A percentile compares a stretch with the other conserved stretches of the same genome.
Evolutionary conservation across 495 filamentous ascomycete genomes (phyloP).

Genomic region (Aspergillus sclerotiicarbonarius): DNA sequence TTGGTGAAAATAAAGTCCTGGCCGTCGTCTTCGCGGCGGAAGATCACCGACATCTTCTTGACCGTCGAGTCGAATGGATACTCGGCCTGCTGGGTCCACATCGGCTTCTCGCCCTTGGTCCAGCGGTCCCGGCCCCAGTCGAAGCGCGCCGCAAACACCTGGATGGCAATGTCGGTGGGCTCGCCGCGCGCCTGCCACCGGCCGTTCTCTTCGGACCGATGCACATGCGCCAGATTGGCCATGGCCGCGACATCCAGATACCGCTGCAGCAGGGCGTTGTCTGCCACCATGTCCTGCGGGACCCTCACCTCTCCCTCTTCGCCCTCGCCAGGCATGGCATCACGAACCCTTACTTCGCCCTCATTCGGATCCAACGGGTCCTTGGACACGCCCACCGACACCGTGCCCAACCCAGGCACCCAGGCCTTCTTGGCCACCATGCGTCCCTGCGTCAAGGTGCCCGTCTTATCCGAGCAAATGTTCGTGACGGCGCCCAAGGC

Average conservation of each 20-base stretch:
- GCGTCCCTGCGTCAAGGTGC: slow-evolving; percentile 66
- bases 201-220: slow-evolving; percentile 40
- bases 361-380: slow-evolving; percentile 56
- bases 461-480: slow-evolving; percentile 73
- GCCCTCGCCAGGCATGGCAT: background rate
- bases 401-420: slow-evolving; percentile 65
- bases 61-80: slow-evolving; percentile 67
- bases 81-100: slow-evolving; percentile 58
- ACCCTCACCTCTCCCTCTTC: background rate
- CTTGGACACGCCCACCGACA: slow-evolving; percentile 54
- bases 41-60: slow-evolving; percentile 69
- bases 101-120: slow-evolving; percentile 48
- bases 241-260: slow-evolving; percentile 62
- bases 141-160: slow-evolving; percentile 65
- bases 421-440: slow-evolving; percentile 84
- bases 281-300: background rate
- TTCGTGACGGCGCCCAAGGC: slow-evolving; percentile 68
- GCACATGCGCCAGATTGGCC: slow-evolving; percentile 63
- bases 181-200: slow-evolving; percentile 64
- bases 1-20: slow-evolving; percentile 63
- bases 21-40: slow-evolving; percentile 32
- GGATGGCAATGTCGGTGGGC: slow-evolving; percentile 69
- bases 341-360: slow-evolving; percentile 46
- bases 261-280: slow-evolving; percentile 36
- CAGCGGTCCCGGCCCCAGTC: slow-evolving; percentile 54